Base-by-base conservation (phyloP, 345 rosid genomes). In the Ceriops zippeliana region DNA sequence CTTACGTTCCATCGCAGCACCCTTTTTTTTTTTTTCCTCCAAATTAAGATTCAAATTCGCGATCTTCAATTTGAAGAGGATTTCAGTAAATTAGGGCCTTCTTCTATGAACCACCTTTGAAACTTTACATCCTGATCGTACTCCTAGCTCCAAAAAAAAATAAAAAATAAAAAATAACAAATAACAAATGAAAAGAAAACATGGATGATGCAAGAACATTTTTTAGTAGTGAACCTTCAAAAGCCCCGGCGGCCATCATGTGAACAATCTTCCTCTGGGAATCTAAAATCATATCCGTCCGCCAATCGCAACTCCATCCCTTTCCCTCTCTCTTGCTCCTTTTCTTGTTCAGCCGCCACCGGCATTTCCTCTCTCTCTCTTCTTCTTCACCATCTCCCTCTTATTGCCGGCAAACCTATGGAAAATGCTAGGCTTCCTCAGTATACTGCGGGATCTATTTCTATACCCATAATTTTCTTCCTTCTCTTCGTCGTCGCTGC, bases 241-340 rank as follows among this genome's bases (percentile, higher is more conserved):
- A 82, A 22, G 81, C 82, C 26, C 2, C 9, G 10, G 27, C 57
- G 4, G 73, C 71, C 37, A 91, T 80, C 63, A 76, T 68, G 21
- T 83, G 83, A 17, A 81, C 80, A 75, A 89, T 76, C 77, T 81
- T 90, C 80, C 72, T 34, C 73, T 89, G 87, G 5, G 89, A 83
- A 32, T 66, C 81, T 51, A 85, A 34, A 49, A 86, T 88, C 89
- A 89, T 79, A 61, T 73, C 74, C 34, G 82, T 70, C 79, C 0
- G 91, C 96, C 49, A 90, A 72, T 17, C 73, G 77, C 69, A 63
- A 52, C 15, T 72, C 81, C 66, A 68, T 83, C 11, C 62, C 75
- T 57, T 62, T 66, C 75, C 72, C 73, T 58, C 62, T 63, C 21
- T 56, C 70, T 9, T 35, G 51, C 5, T 37, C 52, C 68, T 37